These are phyloP conservation scores for Ramichloridium luteum DNA, from an alignment of 2,329 filamentous ascomycete species.

Conservation along the genomic window DNA sequence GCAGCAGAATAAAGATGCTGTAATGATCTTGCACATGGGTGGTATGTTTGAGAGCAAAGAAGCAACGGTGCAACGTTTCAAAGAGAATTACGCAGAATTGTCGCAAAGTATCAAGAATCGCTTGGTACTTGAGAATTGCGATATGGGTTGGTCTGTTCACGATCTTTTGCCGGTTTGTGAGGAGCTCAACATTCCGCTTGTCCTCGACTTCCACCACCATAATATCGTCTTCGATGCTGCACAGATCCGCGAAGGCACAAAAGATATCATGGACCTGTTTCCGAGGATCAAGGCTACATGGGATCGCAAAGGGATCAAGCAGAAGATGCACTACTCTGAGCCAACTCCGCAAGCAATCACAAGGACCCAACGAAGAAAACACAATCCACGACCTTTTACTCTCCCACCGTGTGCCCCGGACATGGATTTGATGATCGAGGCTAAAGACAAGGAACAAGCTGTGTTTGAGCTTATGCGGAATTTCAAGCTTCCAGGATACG, in stretches of 20 bases:
- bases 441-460: conserved; percentile 94
- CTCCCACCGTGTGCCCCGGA: conserved; percentile 69
- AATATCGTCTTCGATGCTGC: conserved; percentile 76
- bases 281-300: conserved; percentile 73
- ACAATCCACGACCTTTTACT: conserved; percentile 64
- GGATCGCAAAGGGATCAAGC: conserved; percentile 69
- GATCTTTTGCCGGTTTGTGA: conserved; percentile 83
- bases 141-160: conserved; percentile 85
- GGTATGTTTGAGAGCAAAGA: conserved; percentile 79
- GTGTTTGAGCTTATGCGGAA: conserved; percentile 88
- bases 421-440: conserved; percentile 98
- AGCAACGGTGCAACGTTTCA: conserved; percentile 66
- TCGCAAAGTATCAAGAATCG: conserved; percentile 62
- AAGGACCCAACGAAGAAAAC: conserved; percentile 66
- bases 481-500: conserved; percentile 70
- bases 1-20: conserved; percentile 70
- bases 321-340: conserved; percentile 97
- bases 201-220: conserved; percentile 90
- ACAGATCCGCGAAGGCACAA: conserved; percentile 68
- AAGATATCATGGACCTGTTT: conserved; percentile 64
- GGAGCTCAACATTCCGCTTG: conserved; percentile 83
- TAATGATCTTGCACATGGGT: conserved; percentile 92
- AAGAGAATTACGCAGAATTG: conserved; percentile 56
- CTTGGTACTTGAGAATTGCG: conserved; percentile 86
- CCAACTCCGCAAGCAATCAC: conserved; percentile 65